Evolutionary conservation across 164 flowering plant genomes (phyloP), one percentile per base, ranked within the genome.

Genomic region (Nelumbo lutea): DNA sequence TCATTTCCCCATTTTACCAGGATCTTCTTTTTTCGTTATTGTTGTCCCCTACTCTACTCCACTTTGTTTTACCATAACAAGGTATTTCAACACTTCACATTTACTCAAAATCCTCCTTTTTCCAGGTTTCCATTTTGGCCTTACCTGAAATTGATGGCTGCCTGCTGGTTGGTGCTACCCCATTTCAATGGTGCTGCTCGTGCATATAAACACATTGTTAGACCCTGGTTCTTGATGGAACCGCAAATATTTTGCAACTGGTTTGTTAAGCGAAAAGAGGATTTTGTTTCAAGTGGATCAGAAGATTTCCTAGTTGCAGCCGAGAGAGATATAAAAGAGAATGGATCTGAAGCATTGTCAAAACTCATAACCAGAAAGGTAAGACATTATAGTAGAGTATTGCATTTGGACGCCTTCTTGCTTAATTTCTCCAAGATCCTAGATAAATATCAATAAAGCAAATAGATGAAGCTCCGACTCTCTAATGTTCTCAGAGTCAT

Each of bases 121-220:
- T 7, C 15, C 74, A 81, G 84, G 73, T n/a, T 76, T 58, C 73
- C 78, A 4, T 65, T 69, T 27, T 81, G 83, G 83, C 76, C 78
- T 40, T 68, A 74, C 61, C 67, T 48, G 4, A 81, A 76, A 48
- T 75, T 75, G n/a, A 27, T 74, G 7, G 65, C 62, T 0, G 70
- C 67, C 13, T 40, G 72, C 53, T 70, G 76, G 73, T 62, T 76
- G 74, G 75, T 71, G 64, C 15, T 72, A 27, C 80, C 73, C 39
- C 66, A 65, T 27, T 76, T 75, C 57, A 51, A 43, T 45, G 81
- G 79, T 56, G 81, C 81, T 67, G 62, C 72, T 63, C 69, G 63
- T 67, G 53, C 74, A 55, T 81, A 78, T 68, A 47, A 57, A 61
- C 68, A 61, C 59, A 66, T 73, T 27, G 46, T 77, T 6, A 67